phyloP scores from a whole-genome alignment of 1,139 yeast genomes.

The Saccharomyces uvarum region DNA sequence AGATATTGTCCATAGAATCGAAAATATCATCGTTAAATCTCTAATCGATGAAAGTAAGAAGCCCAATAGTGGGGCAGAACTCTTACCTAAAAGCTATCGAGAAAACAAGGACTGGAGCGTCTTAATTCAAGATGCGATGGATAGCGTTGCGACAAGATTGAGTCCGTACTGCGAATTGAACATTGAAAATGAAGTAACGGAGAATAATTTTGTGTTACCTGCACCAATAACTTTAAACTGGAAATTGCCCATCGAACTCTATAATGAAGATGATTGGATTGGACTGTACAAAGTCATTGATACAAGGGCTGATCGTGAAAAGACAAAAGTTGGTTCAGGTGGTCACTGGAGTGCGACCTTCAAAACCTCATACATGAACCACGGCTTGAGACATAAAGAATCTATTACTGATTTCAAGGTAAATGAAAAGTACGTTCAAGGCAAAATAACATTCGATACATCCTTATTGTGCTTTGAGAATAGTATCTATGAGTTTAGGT shows the following conservation, averaged over 20 bases:
- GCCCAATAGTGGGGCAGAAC: constrained; percentile 1
- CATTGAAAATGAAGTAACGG: not conserved
- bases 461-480: constrained; percentile 55
- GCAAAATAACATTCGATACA: constrained; percentile 46
- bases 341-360: constrained; percentile 63
- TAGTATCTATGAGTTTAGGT: constrained; percentile 71
- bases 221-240: constrained; percentile 50
- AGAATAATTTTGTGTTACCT: constrained; percentile 16
- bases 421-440: constrained; percentile 34
- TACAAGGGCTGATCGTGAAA: constrained; percentile 50
- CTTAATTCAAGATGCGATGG: constrained; percentile 1
- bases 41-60: constrained; percentile 9
- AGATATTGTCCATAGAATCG: constrained; percentile 29
- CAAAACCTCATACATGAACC: constrained; percentile 29
- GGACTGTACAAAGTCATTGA: constrained; percentile 65
- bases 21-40: constrained; percentile 19
- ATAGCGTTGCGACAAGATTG: constrained; percentile 1
- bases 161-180: constrained; percentile 4
- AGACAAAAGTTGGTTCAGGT: constrained; percentile 55
- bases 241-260: constrained; percentile 43
- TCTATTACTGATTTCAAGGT: constrained; percentile 25
- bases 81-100: constrained; percentile 1
- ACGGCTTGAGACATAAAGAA: constrained; percentile 14
- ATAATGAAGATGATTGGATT: constrained; percentile 58
- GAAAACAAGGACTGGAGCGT: constrained; percentile 4